Evolutionary conservation across 352 stramenopile species (phyloP).

Genomic region (Phytopythium ostracodes): DNA sequence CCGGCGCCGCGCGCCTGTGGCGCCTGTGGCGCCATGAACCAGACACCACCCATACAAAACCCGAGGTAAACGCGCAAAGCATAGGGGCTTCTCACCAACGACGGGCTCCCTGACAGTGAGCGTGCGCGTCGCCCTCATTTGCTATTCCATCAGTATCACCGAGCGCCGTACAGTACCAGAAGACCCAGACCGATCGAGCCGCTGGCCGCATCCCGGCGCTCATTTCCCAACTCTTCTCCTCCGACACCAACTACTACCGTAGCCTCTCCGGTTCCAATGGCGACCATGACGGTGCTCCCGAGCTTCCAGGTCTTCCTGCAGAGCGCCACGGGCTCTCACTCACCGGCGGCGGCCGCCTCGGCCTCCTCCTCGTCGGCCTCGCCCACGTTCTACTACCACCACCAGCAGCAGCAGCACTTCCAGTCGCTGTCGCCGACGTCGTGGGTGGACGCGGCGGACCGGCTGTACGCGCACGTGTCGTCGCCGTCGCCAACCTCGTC

Average conservation of each 20-base stretch:
- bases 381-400: background rate
- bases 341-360: conserved; percentile 11
- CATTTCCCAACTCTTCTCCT: conserved; percentile 23
- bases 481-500: conserved; percentile 15
- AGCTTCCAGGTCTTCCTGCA: conserved; percentile 58
- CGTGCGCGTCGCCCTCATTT: background rate
- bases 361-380: conserved; percentile 7
- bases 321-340: conserved; percentile 26
- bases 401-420: background rate
- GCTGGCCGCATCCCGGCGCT: conserved; percentile 6
- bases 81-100: background rate
- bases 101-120: too few relatives aligned
- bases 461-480: conserved; percentile 14
- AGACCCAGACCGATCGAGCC: too few relatives aligned
- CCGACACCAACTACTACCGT: background rate
- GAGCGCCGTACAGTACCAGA: too few relatives aligned
- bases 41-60: background rate
- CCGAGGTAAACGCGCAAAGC: background rate
- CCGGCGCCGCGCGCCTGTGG: background rate
- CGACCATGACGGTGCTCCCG: conserved; percentile 38
- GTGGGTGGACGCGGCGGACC: conserved; percentile 5
- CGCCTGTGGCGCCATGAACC: background rate
- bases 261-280: conserved; percentile 21
- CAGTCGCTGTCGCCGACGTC: conserved; percentile 4
- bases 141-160: too few relatives aligned